Conservation (phyloP, 1,284 basidiomycete species). For the Taiwanofungus camphoratus region DNA sequence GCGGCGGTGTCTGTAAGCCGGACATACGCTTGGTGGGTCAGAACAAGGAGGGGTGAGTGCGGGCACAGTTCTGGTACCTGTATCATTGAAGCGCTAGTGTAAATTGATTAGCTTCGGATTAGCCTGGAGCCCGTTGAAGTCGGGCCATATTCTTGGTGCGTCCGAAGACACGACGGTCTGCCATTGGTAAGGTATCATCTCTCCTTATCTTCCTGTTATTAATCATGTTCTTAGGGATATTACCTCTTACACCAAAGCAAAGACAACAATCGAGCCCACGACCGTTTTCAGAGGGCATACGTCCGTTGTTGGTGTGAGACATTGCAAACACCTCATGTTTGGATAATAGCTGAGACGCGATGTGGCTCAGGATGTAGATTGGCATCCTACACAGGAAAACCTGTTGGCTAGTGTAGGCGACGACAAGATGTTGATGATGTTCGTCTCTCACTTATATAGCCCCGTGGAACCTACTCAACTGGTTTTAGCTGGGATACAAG, state of each 20-base stretch:
- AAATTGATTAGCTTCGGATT: slow-evolving; percentile 71
- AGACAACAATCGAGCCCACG: slow-evolving; percentile 75
- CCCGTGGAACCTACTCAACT: background rate
- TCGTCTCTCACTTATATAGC: slow-evolving; percentile 21
- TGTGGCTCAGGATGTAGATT: slow-evolving; percentile 82
- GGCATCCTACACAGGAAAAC: slow-evolving; percentile 83
- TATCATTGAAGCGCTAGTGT: slow-evolving; percentile 1
- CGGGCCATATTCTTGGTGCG: slow-evolving; percentile 86
- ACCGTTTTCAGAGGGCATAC: slow-evolving; percentile 84
- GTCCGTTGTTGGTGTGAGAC: slow-evolving; percentile 84
- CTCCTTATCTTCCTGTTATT: slow-evolving; percentile 1
- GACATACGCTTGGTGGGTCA: slow-evolving; percentile 91
- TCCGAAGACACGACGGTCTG: slow-evolving; percentile 97
- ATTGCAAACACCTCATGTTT: slow-evolving; percentile 13
- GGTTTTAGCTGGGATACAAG: slow-evolving; percentile 86
- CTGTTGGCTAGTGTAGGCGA: slow-evolving; percentile 97
- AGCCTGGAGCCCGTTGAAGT: slow-evolving; percentile 82
- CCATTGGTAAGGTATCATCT: slow-evolving; percentile 62
- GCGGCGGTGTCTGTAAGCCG: slow-evolving; percentile 80
- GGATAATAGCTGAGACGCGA: background rate
- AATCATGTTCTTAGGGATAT: slow-evolving; percentile 68
- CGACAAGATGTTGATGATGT: slow-evolving; percentile 93
- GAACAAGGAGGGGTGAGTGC: slow-evolving; percentile 84
- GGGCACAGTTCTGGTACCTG: slow-evolving; percentile 8
- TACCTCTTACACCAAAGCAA: slow-evolving; percentile 82